Percentiles rank a stretch among this genome's conserved stretches.
Conservation (phyloP, 768 basidiomycete genomes). For the Serpula lacrymans region DNA sequence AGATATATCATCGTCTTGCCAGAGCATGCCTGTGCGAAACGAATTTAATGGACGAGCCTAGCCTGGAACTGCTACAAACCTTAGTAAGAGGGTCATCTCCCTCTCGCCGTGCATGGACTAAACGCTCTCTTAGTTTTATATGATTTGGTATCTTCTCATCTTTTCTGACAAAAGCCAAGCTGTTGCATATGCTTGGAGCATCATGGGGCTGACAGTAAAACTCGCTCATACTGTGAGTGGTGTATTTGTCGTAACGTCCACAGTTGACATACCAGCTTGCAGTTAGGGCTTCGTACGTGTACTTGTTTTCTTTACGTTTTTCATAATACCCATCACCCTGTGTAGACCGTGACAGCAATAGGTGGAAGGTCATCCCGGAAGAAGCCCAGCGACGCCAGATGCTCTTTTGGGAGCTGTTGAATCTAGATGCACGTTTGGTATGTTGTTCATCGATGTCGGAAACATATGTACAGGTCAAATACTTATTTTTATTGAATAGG, state of each 20-base stretch:
- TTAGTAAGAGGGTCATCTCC: constrained; percentile 39
- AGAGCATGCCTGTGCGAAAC: constrained; percentile 69
- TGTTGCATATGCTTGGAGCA: constrained; percentile 70
- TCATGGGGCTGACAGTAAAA: constrained; percentile 73
- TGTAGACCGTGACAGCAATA: constrained; percentile 64
- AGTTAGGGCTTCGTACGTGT: constrained; percentile 68
- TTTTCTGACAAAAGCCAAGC: constrained; percentile 75
- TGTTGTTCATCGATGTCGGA: constrained; percentile 21
- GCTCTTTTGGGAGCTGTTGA: constrained; percentile 73
- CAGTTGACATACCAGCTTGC: constrained; percentile 14
- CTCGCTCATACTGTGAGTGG: constrained; percentile 64
- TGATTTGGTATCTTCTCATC: constrained; percentile 72
- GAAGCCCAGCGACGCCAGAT: constrained; percentile 66
- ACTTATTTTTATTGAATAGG: constrained; percentile 35
- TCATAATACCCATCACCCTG: constrained; percentile 10
- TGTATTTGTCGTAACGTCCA: constrained; percentile 1
- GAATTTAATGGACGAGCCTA: constrained; percentile 71
- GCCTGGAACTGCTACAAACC: constrained; percentile 68
- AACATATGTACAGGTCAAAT: background rate
- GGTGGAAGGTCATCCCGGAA: constrained; percentile 65
- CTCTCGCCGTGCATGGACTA: constrained; percentile 1
- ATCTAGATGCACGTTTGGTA: constrained; percentile 66
- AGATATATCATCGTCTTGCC: constrained; percentile 64
- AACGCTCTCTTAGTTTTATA: constrained; percentile 52
- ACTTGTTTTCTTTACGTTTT: constrained; percentile 4